Evolutionary conservation across 2,329 filamentous ascomycete genomes (phyloP).

Genomic region (Nigrospora oryzae): DNA sequence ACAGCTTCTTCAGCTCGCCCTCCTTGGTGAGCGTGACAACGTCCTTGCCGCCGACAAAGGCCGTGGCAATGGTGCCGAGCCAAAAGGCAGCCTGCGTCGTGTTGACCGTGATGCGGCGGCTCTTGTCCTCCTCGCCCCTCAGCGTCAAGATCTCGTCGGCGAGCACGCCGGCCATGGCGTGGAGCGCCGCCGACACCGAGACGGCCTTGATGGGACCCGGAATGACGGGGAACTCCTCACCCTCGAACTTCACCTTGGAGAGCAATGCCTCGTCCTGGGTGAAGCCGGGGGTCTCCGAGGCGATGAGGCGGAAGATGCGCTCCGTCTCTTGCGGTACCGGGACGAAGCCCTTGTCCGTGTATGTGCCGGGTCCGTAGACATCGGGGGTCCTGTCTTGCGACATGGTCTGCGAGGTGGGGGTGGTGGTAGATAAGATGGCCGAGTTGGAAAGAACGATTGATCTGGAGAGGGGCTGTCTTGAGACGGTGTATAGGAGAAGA

Average conservation of each 20-base stretch:
- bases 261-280: constrained; percentile 17
- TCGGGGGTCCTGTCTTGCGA: constrained; percentile 10
- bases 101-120: constrained; percentile 28
- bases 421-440: not conserved
- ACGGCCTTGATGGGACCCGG: constrained; percentile 26
- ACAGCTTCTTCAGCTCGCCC: constrained; percentile 18
- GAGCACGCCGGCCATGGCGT: constrained; percentile 22
- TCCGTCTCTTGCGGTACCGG: constrained; percentile 19
- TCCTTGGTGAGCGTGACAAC: constrained; percentile 17
- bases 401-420: constrained; percentile 5
- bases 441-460: not conserved
- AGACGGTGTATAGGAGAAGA: not conserved
- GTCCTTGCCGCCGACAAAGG: constrained; percentile 27
- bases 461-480: not conserved
- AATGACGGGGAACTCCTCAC: constrained; percentile 19
- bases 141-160: constrained; percentile 8
- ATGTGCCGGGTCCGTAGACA: constrained; percentile 22
- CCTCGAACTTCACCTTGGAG: constrained; percentile 20
- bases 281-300: constrained; percentile 22
- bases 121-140: constrained; percentile 5
- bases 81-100: constrained; percentile 37
- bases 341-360: constrained; percentile 15
- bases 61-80: constrained; percentile 29
- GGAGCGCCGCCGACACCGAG: constrained; percentile 20
- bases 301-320: constrained; percentile 21